phyloP scores from a whole-genome alignment of 768 basidiomycete species.

The Filobasidium floriforme region DNA sequence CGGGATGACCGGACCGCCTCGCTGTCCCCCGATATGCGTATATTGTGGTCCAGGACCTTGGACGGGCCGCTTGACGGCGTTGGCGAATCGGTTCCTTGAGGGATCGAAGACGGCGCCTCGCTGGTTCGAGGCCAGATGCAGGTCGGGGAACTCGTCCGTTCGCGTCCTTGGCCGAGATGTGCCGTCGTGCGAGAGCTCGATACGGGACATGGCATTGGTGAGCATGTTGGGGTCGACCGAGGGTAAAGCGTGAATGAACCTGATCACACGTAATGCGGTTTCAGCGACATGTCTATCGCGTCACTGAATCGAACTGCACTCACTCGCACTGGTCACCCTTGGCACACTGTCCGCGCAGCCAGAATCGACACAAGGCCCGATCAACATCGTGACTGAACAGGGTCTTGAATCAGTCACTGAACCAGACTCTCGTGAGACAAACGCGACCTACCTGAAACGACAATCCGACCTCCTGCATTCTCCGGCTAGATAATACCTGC shows the following conservation, averaged over 20 bases:
- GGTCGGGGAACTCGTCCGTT: constrained; percentile 45
- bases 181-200: constrained; percentile 40
- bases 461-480: constrained; percentile 95
- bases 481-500: constrained; percentile 91
- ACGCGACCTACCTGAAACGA: constrained; percentile 73
- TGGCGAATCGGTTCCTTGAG: constrained; percentile 76
- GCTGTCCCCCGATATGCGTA: constrained; percentile 18
- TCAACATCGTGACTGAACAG: constrained; percentile 77
- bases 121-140: constrained; percentile 21
- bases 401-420: constrained; percentile 10
- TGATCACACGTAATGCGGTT: constrained; percentile 1
- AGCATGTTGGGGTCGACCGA: constrained; percentile 57
- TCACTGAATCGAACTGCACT: constrained; percentile 18
- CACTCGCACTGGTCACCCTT: constrained; percentile 89
- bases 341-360: constrained; percentile 93
- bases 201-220: constrained; percentile 39
- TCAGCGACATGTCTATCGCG: neutral
- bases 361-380: constrained; percentile 89
- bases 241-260: constrained; percentile 80
- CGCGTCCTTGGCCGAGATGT: constrained; percentile 32
- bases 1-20: constrained; percentile 8
- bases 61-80: constrained; percentile 70
- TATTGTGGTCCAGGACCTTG: constrained; percentile 20
- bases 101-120: constrained; percentile 60
- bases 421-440: neutral